These are phyloP conservation scores for Pseudopithomyces chartarum DNA, from an alignment of 2,329 filamentous ascomycete species.

Conservation along the genomic window DNA sequence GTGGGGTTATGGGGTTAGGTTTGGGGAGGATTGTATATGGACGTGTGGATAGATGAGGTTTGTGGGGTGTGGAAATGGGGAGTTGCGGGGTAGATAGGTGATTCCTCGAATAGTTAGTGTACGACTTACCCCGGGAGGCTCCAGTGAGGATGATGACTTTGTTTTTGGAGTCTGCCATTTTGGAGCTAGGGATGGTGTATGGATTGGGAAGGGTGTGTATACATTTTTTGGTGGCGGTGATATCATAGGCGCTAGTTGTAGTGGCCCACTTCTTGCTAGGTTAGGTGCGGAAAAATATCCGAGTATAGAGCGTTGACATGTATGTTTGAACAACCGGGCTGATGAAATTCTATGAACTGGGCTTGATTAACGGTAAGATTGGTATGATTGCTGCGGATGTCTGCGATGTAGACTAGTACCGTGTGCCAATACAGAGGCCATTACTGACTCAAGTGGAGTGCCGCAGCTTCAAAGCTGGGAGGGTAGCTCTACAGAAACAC, in stretches of 20 bases:
- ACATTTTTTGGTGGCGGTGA: neutral
- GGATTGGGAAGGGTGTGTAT: neutral
- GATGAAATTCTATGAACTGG: too few species aligned
- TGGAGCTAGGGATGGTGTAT: neutral
- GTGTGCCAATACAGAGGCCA: too few species aligned
- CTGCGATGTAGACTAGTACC: neutral
- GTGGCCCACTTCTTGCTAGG: neutral
- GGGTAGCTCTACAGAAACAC: too few species aligned
- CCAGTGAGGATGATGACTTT: slow-evolving; percentile 63
- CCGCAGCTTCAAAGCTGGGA: neutral
- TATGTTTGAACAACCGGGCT: neutral
- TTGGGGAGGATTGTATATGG: neutral
- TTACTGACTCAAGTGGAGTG: too few species aligned
- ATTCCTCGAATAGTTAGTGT: neutral
- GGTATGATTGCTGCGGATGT: neutral
- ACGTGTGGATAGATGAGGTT: too few species aligned
- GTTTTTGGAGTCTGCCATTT: slow-evolving; percentile 16
- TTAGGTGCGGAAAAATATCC: neutral
- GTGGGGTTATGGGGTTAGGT: neutral
- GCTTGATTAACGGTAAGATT: too few species aligned
- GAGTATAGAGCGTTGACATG: neutral
- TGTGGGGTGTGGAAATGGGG: too few species aligned
- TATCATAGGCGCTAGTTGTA: neutral
- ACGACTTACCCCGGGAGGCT: slow-evolving; percentile 61
- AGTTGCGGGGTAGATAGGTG: neutral